phyloP scores from a whole-genome alignment of 352 stramenopile species.

The Globisporangium megalacanthum region DNA sequence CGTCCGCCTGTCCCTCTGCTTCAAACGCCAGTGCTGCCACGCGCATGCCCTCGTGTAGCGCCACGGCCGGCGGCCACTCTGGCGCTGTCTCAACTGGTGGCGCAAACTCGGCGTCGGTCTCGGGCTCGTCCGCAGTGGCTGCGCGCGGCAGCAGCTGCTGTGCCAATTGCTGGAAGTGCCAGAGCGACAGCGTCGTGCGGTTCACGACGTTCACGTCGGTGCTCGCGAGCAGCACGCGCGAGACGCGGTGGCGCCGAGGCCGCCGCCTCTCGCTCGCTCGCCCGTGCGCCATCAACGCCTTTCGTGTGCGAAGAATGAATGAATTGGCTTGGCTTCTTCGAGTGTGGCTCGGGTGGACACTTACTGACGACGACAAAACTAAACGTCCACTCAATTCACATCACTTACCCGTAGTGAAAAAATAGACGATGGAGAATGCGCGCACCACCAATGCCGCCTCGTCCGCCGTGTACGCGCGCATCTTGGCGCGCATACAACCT shows the following conservation, averaged over 20 bases:
- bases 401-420: too few relatives aligned
- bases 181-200: conserved; percentile 68
- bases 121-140: neutral
- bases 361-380: too few relatives aligned
- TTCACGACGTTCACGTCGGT: conserved; percentile 66
- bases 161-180: conserved; percentile 70
- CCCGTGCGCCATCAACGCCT: neutral
- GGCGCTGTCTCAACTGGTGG: neutral
- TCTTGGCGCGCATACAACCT: conserved; percentile 21
- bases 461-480: conserved; percentile 23
- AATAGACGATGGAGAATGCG: neutral
- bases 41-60: conserved; percentile 70
- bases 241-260: conserved; percentile 24
- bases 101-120: conserved; percentile 6
- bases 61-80: conserved; percentile 12
- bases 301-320: too few relatives aligned
- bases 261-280: neutral
- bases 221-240: conserved; percentile 53
- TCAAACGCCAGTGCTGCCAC: conserved; percentile 43
- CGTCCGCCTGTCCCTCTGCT: conserved; percentile 3
- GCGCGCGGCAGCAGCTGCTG: conserved; percentile 35
- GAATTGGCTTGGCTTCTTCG: too few relatives aligned
- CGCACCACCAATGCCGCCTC: neutral
- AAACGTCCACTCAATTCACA: too few relatives aligned
- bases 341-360: too few relatives aligned